These are phyloP conservation scores for Phialocephala subalpina DNA, from an alignment of 2,329 filamentous ascomycete species.

Conservation along the genomic window DNA sequence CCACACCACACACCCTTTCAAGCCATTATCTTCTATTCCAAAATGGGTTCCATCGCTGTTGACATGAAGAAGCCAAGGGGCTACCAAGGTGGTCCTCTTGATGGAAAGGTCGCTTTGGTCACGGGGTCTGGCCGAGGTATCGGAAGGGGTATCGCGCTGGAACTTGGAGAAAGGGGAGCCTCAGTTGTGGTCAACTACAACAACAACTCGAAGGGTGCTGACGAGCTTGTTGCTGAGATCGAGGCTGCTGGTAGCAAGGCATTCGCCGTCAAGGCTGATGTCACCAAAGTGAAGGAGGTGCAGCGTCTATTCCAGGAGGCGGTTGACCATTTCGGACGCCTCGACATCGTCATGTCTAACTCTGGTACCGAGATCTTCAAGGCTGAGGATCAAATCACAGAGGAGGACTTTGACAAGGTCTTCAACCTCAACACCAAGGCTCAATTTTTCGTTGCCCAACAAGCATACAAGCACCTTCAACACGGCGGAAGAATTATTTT, in stretches of 20 bases:
- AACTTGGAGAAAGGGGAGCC: slow-evolving; percentile 49
- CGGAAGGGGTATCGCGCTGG: slow-evolving; percentile 59
- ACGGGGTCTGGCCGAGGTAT: slow-evolving; percentile 85
- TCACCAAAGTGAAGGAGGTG: slow-evolving; percentile 54
- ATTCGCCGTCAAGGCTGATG: slow-evolving; percentile 65
- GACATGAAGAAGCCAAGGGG: slow-evolving; percentile 5
- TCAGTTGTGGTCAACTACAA: slow-evolving; percentile 67
- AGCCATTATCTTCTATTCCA: background rate
- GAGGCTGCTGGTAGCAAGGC: slow-evolving; percentile 58
- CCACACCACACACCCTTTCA: background rate
- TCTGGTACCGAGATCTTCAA: slow-evolving; percentile 42
- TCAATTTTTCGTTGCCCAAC: slow-evolving; percentile 81
- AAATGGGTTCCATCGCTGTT: slow-evolving; percentile 16
- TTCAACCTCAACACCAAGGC: slow-evolving; percentile 71
- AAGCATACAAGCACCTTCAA: slow-evolving; percentile 75
- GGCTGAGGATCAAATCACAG: slow-evolving; percentile 38
- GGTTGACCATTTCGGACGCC: slow-evolving; percentile 37
- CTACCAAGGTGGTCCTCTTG: slow-evolving; percentile 20
- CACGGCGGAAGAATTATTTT: slow-evolving; percentile 74
- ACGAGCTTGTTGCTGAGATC: slow-evolving; percentile 63
- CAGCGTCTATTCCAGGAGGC: slow-evolving; percentile 37
- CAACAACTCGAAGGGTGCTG: slow-evolving; percentile 60
- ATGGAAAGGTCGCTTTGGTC: slow-evolving; percentile 77
- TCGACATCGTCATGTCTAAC: slow-evolving; percentile 43
- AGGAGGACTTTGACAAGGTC: slow-evolving; percentile 50